phyloP scores from a whole-genome alignment of 2,329 filamentous ascomycete genomes.

The Leptosphaerulina australis region DNA sequence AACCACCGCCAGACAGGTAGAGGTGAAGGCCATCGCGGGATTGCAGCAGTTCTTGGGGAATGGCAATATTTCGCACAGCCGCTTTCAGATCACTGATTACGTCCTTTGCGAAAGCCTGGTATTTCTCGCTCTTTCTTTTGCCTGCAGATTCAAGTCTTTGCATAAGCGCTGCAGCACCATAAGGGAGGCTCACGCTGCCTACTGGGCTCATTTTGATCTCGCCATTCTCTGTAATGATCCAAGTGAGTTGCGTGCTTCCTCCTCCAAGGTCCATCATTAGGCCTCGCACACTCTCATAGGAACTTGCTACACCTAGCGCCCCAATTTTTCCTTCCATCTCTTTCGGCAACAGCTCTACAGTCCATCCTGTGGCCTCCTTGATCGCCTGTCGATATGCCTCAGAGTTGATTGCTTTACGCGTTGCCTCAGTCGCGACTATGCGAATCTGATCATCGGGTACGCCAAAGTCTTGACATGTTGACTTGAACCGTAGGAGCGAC shows the following conservation, averaged over 20 bases:
- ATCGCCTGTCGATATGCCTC: constrained; percentile 71
- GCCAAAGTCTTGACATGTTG: constrained; percentile 70
- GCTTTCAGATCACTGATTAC: constrained; percentile 64
- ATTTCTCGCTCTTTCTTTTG: constrained; percentile 50
- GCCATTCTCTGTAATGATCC: constrained; percentile 63
- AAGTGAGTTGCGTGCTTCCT: constrained; percentile 72
- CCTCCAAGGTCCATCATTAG: constrained; percentile 88
- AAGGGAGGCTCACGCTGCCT: constrained; percentile 70
- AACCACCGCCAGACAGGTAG: constrained; percentile 88
- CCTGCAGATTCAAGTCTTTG: constrained; percentile 54
- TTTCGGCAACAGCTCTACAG: constrained; percentile 74
- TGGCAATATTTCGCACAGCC: constrained; percentile 63
- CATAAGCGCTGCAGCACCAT: constrained; percentile 70
- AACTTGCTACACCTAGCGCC: constrained; percentile 80
- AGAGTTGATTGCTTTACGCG: constrained; percentile 78
- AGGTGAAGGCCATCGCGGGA: constrained; percentile 58
- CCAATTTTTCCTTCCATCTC: constrained; percentile 83
- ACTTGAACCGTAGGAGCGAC: constrained; percentile 72
- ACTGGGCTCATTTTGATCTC: constrained; percentile 45
- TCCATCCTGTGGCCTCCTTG: constrained; percentile 66
- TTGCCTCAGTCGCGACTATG: constrained; percentile 87
- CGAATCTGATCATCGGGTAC: constrained; percentile 70
- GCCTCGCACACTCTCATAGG: constrained; percentile 71
- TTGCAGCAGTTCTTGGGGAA: constrained; percentile 61
- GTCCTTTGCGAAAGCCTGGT: constrained; percentile 56